Conservation (phyloP, 1,139 yeast species). For the Candida tunisiensis region DNA sequence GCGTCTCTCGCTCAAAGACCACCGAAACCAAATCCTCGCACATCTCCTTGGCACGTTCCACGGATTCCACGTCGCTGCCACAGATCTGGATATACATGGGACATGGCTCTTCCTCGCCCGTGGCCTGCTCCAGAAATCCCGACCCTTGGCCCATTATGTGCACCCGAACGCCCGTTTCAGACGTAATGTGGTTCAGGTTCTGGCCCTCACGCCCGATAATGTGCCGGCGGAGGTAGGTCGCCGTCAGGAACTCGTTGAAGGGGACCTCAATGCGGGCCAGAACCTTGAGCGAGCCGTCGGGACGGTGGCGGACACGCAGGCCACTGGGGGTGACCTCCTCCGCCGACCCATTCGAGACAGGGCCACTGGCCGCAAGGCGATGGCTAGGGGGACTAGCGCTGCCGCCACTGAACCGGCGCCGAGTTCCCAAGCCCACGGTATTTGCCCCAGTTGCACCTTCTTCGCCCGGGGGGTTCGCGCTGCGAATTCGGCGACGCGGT, state of each 20-base stretch:
- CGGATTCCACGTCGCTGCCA: conserved; percentile 13
- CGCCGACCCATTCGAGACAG: too few relatives aligned
- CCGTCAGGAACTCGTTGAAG: too few relatives aligned
- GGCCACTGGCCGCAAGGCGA: too few relatives aligned
- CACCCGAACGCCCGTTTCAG: conserved; percentile 18
- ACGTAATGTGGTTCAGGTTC: conserved; percentile 21
- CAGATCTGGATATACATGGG: conserved; percentile 18
- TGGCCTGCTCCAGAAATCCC: conserved; percentile 16
- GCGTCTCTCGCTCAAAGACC: conserved; percentile 13
- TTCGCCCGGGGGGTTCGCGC: too few relatives aligned
- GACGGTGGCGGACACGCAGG: too few relatives aligned
- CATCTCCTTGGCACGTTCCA: conserved; percentile 16
- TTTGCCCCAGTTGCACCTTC: too few relatives aligned
- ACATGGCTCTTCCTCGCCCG: conserved; percentile 18
- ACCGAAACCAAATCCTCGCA: conserved; percentile 17
- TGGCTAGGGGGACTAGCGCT: too few relatives aligned
- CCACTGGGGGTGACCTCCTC: too few relatives aligned
- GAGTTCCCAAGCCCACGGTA: too few relatives aligned
- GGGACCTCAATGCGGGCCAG: too few relatives aligned
- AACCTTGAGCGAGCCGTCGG: too few relatives aligned
- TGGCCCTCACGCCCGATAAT: conserved; percentile 22
- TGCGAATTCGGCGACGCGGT: conserved; percentile 17
- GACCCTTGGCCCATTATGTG: conserved; percentile 23
- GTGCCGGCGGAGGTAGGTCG: conserved; percentile 15
- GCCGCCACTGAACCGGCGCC: too few relatives aligned